A percentile compares a stretch with the other conserved stretches of the same genome.
Evolutionary conservation across 1,284 basidiomycete genomes (phyloP).

Genomic region (Gomphus bonarii): DNA sequence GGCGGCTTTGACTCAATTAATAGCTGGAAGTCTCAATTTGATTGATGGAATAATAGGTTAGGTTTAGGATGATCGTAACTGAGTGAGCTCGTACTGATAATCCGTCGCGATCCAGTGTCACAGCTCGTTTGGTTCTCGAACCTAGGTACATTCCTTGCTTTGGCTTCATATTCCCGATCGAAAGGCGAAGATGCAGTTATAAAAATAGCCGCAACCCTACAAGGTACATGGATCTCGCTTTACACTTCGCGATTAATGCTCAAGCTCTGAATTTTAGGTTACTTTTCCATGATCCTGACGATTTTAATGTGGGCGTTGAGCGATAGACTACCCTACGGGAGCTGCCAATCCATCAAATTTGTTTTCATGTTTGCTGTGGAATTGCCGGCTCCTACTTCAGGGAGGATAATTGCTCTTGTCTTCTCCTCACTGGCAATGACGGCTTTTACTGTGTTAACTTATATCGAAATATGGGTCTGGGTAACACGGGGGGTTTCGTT

Average conservation of each 20-base stretch:
- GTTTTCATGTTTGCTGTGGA: conserved; percentile 24
- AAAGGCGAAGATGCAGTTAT: conserved; percentile 25
- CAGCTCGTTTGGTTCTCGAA: conserved; percentile 25
- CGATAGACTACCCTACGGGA: conserved; percentile 17
- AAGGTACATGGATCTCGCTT: conserved; percentile 12
- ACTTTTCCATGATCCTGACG: conserved; percentile 4
- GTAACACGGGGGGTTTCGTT: background rate
- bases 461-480: conserved; percentile 22
- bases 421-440: conserved; percentile 23
- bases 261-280: background rate
- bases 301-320: conserved; percentile 13
- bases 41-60: conserved; percentile 3
- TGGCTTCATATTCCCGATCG: conserved; percentile 31
- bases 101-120: conserved; percentile 12
- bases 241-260: background rate
- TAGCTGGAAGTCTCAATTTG: background rate
- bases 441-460: conserved; percentile 24
- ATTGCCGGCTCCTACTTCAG: conserved; percentile 21
- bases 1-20: conserved; percentile 18
- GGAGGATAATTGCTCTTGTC: conserved; percentile 23
- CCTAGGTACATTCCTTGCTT: conserved; percentile 29
- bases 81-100: conserved; percentile 18
- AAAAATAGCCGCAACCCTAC: conserved; percentile 27
- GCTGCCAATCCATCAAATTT: conserved; percentile 23
- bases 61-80: background rate